These are phyloP conservation scores for Cercospora sp. DNA, from an alignment of 2,329 filamentous ascomycete genomes.

Conservation along the genomic window DNA sequence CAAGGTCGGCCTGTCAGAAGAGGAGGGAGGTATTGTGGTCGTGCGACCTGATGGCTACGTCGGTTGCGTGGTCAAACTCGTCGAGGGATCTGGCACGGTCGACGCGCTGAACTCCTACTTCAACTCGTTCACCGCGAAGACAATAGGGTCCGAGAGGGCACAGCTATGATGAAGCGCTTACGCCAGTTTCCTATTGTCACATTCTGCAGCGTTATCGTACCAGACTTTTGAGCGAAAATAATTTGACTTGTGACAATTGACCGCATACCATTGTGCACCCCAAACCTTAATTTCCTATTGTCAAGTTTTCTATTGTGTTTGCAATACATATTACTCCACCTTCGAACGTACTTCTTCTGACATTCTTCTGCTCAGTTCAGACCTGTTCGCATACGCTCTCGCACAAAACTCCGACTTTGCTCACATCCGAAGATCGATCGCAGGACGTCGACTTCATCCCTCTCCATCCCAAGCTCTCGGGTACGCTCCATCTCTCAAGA, in stretches of 20 bases:
- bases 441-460: not conserved
- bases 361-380: not conserved
- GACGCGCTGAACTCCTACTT: conserved; percentile 87
- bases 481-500: not conserved
- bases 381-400: not conserved
- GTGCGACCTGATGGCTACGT: conserved; percentile 87
- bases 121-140: conserved; percentile 67
- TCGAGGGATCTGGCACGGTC: conserved; percentile 74
- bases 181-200: not conserved
- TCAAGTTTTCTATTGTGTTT: not conserved
- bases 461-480: not conserved
- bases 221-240: not conserved
- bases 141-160: conserved; percentile 40
- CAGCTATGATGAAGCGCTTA: conserved; percentile 24
- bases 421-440: not conserved
- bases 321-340: not conserved
- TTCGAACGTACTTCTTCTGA: not conserved
- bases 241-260: not conserved
- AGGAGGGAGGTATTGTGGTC: conserved; percentile 75
- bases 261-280: not conserved
- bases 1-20: conserved; percentile 78
- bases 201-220: not conserved
- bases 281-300: not conserved
- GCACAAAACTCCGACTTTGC: not conserved
- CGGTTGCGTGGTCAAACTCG: conserved; percentile 70